Percentiles rank a stretch among this genome's conserved stretches.
These are phyloP conservation scores for Coemansia aciculifera DNA, from an alignment of 192 early-diverging fungal species.

Conservation along the genomic window DNA sequence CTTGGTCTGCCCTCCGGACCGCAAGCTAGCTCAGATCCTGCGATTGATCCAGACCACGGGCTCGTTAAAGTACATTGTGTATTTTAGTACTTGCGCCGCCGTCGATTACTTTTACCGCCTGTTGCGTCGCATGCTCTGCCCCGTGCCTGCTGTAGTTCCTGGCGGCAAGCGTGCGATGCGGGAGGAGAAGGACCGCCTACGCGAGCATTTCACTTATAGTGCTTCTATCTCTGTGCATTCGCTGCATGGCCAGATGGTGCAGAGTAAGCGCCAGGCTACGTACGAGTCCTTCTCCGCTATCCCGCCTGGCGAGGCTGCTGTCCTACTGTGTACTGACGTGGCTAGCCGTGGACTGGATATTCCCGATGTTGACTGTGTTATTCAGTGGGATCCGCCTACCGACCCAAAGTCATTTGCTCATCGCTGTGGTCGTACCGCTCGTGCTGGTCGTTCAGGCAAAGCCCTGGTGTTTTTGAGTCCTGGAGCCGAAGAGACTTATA, in stretches of 20 bases:
- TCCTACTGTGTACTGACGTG: slow-evolving; percentile 94
- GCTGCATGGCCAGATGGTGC: slow-evolving; percentile 93
- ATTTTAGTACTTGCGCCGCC: slow-evolving; percentile 92
- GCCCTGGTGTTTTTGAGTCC: slow-evolving; percentile 81
- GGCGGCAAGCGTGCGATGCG: slow-evolving; percentile 37
- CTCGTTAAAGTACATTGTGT: slow-evolving; percentile 86
- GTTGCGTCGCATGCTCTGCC: slow-evolving; percentile 37
- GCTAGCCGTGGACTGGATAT: slow-evolving; percentile 94
- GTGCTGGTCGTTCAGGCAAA: slow-evolving; percentile 81
- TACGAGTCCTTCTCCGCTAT: slow-evolving; percentile 73
- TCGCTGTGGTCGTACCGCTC: slow-evolving; percentile 90
- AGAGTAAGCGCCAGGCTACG: slow-evolving; percentile 78
- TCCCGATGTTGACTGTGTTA: slow-evolving; percentile 91
- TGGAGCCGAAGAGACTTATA: slow-evolving; percentile 88
- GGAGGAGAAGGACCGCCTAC: slow-evolving; percentile 24
- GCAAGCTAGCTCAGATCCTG: slow-evolving; percentile 77
- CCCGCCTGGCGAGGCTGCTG: slow-evolving; percentile 64
- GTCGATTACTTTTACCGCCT: slow-evolving; percentile 94
- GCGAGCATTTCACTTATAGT: slow-evolving; percentile 11
- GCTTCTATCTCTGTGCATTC: slow-evolving; percentile 54
- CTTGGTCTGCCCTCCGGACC: slow-evolving; percentile 73
- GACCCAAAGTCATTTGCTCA: slow-evolving; percentile 96
- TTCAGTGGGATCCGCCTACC: slow-evolving; percentile 94
- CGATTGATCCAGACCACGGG: slow-evolving; percentile 61
- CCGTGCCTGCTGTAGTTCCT: slow-evolving; percentile 24